Evolutionary conservation across 164 flowering plant species (phyloP).

Genomic region (Vitis labrusca): DNA sequence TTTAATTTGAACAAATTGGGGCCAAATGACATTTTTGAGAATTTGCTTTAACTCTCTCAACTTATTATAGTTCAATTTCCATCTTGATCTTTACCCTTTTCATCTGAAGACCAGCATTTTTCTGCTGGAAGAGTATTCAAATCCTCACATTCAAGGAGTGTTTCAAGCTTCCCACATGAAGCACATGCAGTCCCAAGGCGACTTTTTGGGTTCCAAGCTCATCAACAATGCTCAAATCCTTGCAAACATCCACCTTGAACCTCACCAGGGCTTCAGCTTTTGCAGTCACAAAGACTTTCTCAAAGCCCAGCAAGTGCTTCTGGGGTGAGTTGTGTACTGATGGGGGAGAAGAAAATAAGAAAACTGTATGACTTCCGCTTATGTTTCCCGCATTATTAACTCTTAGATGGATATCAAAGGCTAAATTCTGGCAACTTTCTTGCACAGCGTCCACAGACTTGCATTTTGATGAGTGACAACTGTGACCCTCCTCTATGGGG

Average conservation of each 20-base stretch:
- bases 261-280: slow-evolving; percentile 43
- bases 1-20: slow-evolving; percentile 3
- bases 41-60: slow-evolving; percentile 22
- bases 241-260: slow-evolving; percentile 82
- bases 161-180: slow-evolving; percentile 76
- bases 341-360: slow-evolving; percentile 76
- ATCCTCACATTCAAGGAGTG: slow-evolving; percentile 60
- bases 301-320: slow-evolving; percentile 83
- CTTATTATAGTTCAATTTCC: slow-evolving; percentile 16
- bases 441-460: slow-evolving; percentile 51
- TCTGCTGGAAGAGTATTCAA: slow-evolving; percentile 23
- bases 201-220: slow-evolving; percentile 76
- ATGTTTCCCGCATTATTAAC: slow-evolving; percentile 59
- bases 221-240: slow-evolving; percentile 84
- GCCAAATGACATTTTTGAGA: slow-evolving; percentile 19
- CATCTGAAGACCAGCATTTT: background rate
- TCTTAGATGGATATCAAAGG: slow-evolving; percentile 59
- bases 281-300: slow-evolving; percentile 59
- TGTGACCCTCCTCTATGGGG: slow-evolving; percentile 66
- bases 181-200: slow-evolving; percentile 70
- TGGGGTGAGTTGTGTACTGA: slow-evolving; percentile 66
- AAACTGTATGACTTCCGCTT: slow-evolving; percentile 71
- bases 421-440: slow-evolving; percentile 45
- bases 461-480: slow-evolving; percentile 59
- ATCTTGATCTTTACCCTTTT: background rate